These are phyloP conservation scores for Durotheca rogersii DNA, from an alignment of 495 filamentous ascomycete genomes.

Conservation along the genomic window DNA sequence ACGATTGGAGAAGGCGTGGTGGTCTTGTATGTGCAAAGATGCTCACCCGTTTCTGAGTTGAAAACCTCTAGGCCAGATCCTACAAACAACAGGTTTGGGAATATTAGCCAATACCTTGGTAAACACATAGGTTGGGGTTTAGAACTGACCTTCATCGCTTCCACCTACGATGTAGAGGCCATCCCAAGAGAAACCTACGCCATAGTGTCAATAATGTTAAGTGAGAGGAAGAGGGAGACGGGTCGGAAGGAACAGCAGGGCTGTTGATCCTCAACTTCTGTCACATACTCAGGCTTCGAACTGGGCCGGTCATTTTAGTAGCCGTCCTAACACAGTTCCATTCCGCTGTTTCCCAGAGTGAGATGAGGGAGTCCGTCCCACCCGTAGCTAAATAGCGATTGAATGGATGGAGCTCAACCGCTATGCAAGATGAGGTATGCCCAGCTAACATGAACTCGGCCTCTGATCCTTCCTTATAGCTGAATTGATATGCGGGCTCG, in stretches of 20 bases:
- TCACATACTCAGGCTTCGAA: conserved; percentile 70
- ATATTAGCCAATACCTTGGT: conserved; percentile 15
- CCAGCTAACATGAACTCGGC: conserved; percentile 68
- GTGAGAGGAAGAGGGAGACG: too few relatives aligned
- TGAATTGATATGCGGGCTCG: conserved; percentile 46
- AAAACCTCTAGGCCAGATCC: conserved; percentile 66
- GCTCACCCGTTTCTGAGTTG: conserved; percentile 86
- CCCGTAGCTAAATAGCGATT: conserved; percentile 83
- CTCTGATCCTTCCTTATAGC: conserved; percentile 42
- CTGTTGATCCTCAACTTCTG: background rate
- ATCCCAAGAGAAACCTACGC: conserved; percentile 75
- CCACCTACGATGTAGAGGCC: conserved; percentile 84
- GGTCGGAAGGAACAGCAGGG: too few relatives aligned
- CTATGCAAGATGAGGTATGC: conserved; percentile 76
- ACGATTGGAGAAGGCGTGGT: conserved; percentile 63
- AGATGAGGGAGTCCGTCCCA: conserved; percentile 82
- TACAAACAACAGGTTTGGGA: conserved; percentile 21
- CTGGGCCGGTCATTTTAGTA: conserved; percentile 71
- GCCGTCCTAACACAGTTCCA: conserved; percentile 88
- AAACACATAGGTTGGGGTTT: conserved; percentile 27
- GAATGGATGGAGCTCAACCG: conserved; percentile 69
- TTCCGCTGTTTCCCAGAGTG: conserved; percentile 88
- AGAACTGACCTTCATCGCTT: conserved; percentile 69
- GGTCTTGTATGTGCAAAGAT: conserved; percentile 75
- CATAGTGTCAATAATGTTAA: conserved; percentile 13